Conservation (phyloP, 257 asterid genomes). For the Coffea canephora region DNA sequence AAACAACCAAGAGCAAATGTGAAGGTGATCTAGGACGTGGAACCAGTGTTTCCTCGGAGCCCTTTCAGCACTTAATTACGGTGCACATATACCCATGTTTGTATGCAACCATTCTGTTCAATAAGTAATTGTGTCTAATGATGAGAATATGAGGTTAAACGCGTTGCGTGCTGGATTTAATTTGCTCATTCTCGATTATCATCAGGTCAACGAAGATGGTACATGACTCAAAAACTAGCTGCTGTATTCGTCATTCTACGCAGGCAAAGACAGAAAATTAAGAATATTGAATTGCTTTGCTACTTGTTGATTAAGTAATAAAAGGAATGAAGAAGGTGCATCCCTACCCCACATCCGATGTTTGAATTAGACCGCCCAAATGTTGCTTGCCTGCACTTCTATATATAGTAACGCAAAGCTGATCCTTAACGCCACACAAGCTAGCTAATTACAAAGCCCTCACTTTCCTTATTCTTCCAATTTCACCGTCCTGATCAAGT, state of each 20-base stretch:
- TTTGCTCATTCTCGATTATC: not conserved
- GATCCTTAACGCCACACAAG: not conserved
- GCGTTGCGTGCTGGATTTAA: conserved; percentile 2
- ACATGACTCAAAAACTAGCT: not conserved
- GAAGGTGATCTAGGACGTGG: conserved; percentile 5
- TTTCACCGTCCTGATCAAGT: not conserved
- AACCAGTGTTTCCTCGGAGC: not conserved
- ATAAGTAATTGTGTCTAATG: not conserved
- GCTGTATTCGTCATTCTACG: not conserved
- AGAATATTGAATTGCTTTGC: not conserved
- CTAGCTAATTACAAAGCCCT: no score
- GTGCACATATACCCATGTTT: not conserved
- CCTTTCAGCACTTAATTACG: not conserved
- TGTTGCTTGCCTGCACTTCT: not conserved
- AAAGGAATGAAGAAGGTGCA: not conserved
- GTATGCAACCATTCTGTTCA: not conserved
- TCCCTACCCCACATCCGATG: not conserved
- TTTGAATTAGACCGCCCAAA: not conserved
- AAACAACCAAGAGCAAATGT: not conserved
- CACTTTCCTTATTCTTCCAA: no score
- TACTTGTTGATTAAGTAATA: not conserved
- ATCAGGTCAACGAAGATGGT: not conserved
- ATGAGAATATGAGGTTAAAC: not conserved
- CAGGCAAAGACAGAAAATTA: not conserved
- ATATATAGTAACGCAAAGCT: not conserved